phyloP scores from a whole-genome alignment of 1,284 basidiomycete species.

The Melanopsichium pennsylvanicum region DNA sequence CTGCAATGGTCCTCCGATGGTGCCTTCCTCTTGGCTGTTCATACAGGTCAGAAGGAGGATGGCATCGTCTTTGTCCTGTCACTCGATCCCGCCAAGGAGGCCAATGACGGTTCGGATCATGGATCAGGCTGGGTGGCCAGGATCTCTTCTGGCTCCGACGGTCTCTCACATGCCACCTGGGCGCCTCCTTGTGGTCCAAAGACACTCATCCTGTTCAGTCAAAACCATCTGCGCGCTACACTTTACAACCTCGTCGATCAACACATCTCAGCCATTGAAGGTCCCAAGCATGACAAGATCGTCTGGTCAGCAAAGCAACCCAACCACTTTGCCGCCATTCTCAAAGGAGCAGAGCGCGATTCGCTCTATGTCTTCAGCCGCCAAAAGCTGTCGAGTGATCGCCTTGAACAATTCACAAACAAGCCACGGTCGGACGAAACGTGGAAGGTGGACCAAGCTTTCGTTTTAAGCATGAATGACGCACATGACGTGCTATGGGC shows the following conservation, averaged over 20 bases:
- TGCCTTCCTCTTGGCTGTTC: conserved; percentile 43
- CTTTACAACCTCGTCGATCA: conserved; percentile 47
- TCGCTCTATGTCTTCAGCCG: conserved; percentile 26
- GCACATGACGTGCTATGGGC: conserved; percentile 79
- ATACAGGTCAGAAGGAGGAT: conserved; percentile 27
- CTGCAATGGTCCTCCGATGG: conserved; percentile 58
- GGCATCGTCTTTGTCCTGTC: conserved; percentile 54
- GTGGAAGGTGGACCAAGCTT: conserved; percentile 72
- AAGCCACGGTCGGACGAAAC: conserved; percentile 23
- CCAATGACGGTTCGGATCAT: conserved; percentile 53
- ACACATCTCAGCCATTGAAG: conserved; percentile 44
- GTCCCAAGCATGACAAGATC: conserved; percentile 42
- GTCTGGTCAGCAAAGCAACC: conserved; percentile 32
- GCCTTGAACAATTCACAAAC: conserved; percentile 19
- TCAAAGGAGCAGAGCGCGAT: conserved; percentile 38
- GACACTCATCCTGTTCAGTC: conserved; percentile 45
- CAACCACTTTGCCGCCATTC: conserved; percentile 32
- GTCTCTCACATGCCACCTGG: conserved; percentile 51
- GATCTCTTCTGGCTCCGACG: conserved; percentile 50
- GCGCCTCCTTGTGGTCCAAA: conserved; percentile 40
- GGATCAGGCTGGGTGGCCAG: conserved; percentile 57
- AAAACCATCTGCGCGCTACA: conserved; percentile 38
- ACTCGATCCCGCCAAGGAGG: conserved; percentile 54
- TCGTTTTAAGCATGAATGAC: conserved; percentile 78
- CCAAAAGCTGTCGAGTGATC: conserved; percentile 14